A percentile compares a stretch with the other conserved stretches of the same genome.
These are phyloP conservation scores for Tricholoma bakamatsutake DNA, from an alignment of 768 basidiomycete genomes.

Conservation along the genomic window DNA sequence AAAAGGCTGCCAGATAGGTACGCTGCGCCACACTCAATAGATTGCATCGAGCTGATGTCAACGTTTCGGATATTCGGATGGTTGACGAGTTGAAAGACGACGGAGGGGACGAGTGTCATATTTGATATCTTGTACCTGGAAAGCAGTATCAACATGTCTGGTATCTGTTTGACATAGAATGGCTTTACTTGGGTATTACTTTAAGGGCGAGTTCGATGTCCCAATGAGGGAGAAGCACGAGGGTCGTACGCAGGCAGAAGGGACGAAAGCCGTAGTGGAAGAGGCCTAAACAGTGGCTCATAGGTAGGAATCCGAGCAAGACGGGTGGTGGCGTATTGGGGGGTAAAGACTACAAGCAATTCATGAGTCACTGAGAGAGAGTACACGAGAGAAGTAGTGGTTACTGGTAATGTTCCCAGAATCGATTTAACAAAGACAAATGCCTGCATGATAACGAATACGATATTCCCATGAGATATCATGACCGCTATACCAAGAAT, in stretches of 20 bases:
- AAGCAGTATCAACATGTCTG: not conserved
- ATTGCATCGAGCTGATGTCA: conserved; percentile 47
- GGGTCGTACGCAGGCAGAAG: conserved; percentile 39
- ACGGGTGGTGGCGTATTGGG: conserved; percentile 40
- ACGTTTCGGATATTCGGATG: conserved; percentile 41
- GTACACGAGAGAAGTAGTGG: conserved; percentile 9
- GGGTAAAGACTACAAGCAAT: conserved; percentile 27
- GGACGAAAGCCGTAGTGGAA: conserved; percentile 44
- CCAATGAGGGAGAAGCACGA: conserved; percentile 59
- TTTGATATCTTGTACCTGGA: conserved; percentile 49
- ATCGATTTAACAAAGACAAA: conserved; percentile 24
- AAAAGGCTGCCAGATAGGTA: conserved; percentile 57
- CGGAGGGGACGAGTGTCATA: conserved; percentile 53
- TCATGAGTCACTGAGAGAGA: not conserved
- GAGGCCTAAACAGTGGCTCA: conserved; percentile 67
- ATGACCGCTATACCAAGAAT: conserved; percentile 48
- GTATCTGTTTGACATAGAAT: not conserved
- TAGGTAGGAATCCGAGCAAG: conserved; percentile 53
- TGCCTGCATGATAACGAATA: conserved; percentile 36
- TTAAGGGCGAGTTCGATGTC: conserved; percentile 44
- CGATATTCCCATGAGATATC: conserved; percentile 65
- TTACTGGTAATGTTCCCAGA: conserved; percentile 33
- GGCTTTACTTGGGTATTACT: conserved; percentile 51
- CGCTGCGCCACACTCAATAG: conserved; percentile 52
- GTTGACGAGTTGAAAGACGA: conserved; percentile 59